Evolutionary conservation across 805 yeast species (phyloP).

Genomic region (Blastobotrys muscicola): DNA sequence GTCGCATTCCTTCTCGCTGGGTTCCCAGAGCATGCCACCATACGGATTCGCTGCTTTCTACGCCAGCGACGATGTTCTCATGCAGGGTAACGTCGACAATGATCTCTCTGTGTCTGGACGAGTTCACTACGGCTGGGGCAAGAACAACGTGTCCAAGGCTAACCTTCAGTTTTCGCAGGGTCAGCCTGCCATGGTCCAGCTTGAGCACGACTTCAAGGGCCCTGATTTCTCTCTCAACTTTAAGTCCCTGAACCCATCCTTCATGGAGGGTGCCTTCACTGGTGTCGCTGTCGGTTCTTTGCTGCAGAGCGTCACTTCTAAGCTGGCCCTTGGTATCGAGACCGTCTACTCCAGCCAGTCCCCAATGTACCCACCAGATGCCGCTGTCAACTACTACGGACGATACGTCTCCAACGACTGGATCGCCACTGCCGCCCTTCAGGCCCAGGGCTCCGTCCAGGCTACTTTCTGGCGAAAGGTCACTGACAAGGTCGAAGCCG

Average conservation of each 20-base stretch:
- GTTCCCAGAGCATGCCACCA: slow-evolving; percentile 76
- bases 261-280: slow-evolving; percentile 63
- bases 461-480: slow-evolving; percentile 93
- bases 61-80: slow-evolving; percentile 74
- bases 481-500: slow-evolving; percentile 74
- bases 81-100: slow-evolving; percentile 88
- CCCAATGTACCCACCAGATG: slow-evolving; percentile 77
- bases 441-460: slow-evolving; percentile 81
- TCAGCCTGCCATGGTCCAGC: slow-evolving; percentile 89
- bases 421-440: slow-evolving; percentile 90
- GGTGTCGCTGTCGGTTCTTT: slow-evolving; percentile 91
- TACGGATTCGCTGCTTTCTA: slow-evolving; percentile 86
- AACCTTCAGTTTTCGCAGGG: slow-evolving; percentile 81
- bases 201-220: slow-evolving; percentile 94
- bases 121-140: slow-evolving; percentile 84
- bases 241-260: slow-evolving; percentile 83
- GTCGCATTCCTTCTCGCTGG: slow-evolving; percentile 84
- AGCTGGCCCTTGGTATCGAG: slow-evolving; percentile 83
- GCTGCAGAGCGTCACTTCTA: slow-evolving; percentile 80
- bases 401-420: slow-evolving; percentile 84
- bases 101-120: slow-evolving; percentile 81
- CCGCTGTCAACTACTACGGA: slow-evolving; percentile 80
- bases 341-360: slow-evolving; percentile 65
- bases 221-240: slow-evolving; percentile 80
- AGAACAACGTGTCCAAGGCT: slow-evolving; percentile 65